Conservation (phyloP, 1,139 yeast species). For the Geotrichum fermentans region DNA sequence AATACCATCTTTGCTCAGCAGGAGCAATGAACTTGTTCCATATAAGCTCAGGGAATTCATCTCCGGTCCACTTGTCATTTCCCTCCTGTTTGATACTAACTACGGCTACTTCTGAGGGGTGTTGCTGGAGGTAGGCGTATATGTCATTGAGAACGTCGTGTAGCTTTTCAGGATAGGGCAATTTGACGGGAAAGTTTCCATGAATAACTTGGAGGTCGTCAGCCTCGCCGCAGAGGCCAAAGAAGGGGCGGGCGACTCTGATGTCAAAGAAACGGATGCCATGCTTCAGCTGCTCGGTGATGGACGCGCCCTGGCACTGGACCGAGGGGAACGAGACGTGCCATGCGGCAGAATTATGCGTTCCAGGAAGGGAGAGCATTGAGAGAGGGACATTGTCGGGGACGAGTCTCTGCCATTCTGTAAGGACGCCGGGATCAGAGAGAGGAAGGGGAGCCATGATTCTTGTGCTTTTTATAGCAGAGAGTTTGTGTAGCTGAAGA, state of each 20-base stretch:
- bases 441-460: slow-evolving; percentile 20
- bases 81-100: slow-evolving; percentile 77
- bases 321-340: slow-evolving; percentile 74
- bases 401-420: slow-evolving; percentile 53
- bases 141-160: slow-evolving; percentile 50
- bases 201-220: slow-evolving; percentile 65
- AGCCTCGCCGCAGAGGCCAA: slow-evolving; percentile 37
- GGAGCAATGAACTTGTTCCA: slow-evolving; percentile 56
- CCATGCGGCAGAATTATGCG: slow-evolving; percentile 69
- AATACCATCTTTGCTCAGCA: slow-evolving; percentile 56
- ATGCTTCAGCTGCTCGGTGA: slow-evolving; percentile 58
- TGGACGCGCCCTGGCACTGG: slow-evolving; percentile 64
- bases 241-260: slow-evolving; percentile 57
- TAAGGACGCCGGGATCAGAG: slow-evolving; percentile 12
- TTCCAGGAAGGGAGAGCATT: slow-evolving; percentile 66
- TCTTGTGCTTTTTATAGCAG: too few species aligned
- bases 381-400: slow-evolving; percentile 51
- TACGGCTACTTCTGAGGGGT: slow-evolving; percentile 58
- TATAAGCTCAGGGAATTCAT: slow-evolving; percentile 61
- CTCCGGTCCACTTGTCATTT: slow-evolving; percentile 56
- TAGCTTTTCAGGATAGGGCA: slow-evolving; percentile 55
- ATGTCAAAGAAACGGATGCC: slow-evolving; percentile 74
- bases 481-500: too few species aligned
- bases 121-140: slow-evolving; percentile 50
- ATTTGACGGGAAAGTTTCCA: slow-evolving; percentile 68